Percentiles rank a stretch among this genome's conserved stretches.
Conservation (phyloP, 495 filamentous ascomycete genomes). For the Aspergillus baeticus region DNA sequence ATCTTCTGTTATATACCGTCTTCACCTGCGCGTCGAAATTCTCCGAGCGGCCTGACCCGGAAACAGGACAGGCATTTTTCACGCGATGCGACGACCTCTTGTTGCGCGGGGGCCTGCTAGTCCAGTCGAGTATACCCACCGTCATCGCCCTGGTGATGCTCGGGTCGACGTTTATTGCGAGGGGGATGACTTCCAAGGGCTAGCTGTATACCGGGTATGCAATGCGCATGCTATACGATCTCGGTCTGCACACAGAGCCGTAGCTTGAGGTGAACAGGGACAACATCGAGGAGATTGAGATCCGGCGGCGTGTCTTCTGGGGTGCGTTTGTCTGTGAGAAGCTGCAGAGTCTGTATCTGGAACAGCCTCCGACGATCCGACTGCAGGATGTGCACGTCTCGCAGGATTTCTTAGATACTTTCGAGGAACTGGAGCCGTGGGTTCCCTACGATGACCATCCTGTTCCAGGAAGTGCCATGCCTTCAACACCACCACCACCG, state of each 20-base stretch:
- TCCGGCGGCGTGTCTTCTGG: constrained; percentile 39
- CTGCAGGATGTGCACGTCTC: constrained; percentile 18
- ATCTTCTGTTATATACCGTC: no score
- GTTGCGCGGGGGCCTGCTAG: not conserved
- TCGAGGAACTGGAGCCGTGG: constrained; percentile 28
- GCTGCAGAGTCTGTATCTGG: constrained; percentile 35
- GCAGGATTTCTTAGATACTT: constrained; percentile 20
- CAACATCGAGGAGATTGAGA: constrained; percentile 31
- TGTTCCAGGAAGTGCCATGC: not conserved
- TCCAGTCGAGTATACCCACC: constrained; percentile 26
- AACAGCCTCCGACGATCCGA: constrained; percentile 21
- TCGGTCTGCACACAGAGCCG: constrained; percentile 28
- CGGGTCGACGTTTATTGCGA: constrained; percentile 21
- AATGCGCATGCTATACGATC: constrained; percentile 35
- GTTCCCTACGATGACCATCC: not conserved
- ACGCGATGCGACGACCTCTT: no score
- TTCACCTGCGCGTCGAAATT: no score
- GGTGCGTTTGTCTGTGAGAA: constrained; percentile 39
- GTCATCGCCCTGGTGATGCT: constrained; percentile 25
- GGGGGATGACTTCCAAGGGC: constrained; percentile 22
- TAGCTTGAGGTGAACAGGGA: no score
- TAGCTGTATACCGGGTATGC: constrained; percentile 39
- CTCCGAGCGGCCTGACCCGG: no score
- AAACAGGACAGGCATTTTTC: no score
- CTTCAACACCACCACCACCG: no score